Evolutionary conservation across 2,329 filamentous ascomycete species (phyloP), one percentile per base, ranked within the genome.

Genomic region (Cladosporium sp.): DNA sequence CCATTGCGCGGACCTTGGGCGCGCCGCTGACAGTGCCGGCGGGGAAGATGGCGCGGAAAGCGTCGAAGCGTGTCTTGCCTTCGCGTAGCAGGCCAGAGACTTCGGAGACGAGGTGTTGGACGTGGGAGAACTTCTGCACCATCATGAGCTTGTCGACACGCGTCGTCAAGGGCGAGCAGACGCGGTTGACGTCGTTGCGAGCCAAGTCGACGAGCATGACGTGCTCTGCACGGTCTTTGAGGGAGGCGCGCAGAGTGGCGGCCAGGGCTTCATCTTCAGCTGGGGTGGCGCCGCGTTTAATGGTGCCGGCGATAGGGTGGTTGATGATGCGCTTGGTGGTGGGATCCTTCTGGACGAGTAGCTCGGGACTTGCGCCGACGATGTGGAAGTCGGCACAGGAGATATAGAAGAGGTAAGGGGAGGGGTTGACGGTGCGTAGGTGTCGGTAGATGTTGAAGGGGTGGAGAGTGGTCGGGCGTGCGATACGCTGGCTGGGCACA

Each of bases 371-470:
- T 46, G 95, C 95, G 66, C 95, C 95, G 14, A 99, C 90, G 70
- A 99, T 93, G 77, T 97, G 91, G 80, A 99, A 98, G 74, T 92
- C 90, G 67, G 86, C 85, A 80, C 94, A 98, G 78, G 95, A 89
- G 68, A 99, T 87, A 80, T 93, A 99, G 83, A 99, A 99, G 40
- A 99, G 88, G 79, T 99, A 99, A 0, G 95, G 95, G 10, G 93
- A 97, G 0, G 95, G 95, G 77, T 99, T 99, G 74, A 98, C 91
- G n/a, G 92, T 97, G 68, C 95, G 91, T 44, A 99, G 85, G 77
- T 97, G 92, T 64, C 94, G 89, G 84, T 98, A 99, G 73, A 99
- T 91, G 82, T 98, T 99, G 85, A 98, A 99, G 0, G 95, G 94
- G 78, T 99, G 95, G 52, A 99, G 83, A 65, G 87, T 88, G 2